phyloP scores from a whole-genome alignment of 2,329 filamentous ascomycete genomes.

The Calonectria pteridis region DNA sequence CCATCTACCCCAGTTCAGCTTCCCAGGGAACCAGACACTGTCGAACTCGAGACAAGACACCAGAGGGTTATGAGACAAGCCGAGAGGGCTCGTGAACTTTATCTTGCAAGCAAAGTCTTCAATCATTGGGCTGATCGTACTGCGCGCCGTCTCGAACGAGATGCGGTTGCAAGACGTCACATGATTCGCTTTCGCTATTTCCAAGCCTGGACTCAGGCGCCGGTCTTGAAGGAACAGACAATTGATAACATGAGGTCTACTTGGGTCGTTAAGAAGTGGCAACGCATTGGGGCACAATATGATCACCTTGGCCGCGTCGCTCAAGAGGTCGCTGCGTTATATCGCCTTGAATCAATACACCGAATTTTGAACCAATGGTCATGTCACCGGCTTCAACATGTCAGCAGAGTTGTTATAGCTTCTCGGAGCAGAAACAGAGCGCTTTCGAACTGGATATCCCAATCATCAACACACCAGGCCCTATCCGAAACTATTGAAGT shows the following conservation, averaged over 20 bases:
- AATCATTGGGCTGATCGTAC: conserved; percentile 74
- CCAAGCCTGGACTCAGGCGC: conserved; percentile 51
- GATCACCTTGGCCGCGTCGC: conserved; percentile 44
- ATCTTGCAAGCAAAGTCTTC: conserved; percentile 60
- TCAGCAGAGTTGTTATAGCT: conserved; percentile 35
- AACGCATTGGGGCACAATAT: conserved; percentile 45
- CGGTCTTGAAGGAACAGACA: conserved; percentile 45
- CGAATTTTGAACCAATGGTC: conserved; percentile 45
- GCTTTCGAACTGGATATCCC: conserved; percentile 40
- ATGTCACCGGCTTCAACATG: conserved; percentile 40
- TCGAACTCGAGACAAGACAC: conserved; percentile 33
- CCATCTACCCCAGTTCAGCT: neutral
- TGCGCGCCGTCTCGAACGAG: conserved; percentile 73
- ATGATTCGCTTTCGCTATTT: conserved; percentile 70
- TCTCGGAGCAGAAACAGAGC: conserved; percentile 33
- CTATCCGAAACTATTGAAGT: conserved; percentile 34
- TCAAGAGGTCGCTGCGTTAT: conserved; percentile 34
- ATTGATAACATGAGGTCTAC: conserved; percentile 47
- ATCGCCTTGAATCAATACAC: conserved; percentile 37
- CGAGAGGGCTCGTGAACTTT: conserved; percentile 73
- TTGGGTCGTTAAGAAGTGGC: conserved; percentile 50
- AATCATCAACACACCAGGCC: conserved; percentile 27
- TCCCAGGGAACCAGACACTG: conserved; percentile 13
- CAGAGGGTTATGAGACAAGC: conserved; percentile 62
- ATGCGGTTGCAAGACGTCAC: conserved; percentile 76